Evolutionary conservation across 352 stramenopile genomes (phyloP).

Genomic region (Phytophthora chlamydospora): DNA sequence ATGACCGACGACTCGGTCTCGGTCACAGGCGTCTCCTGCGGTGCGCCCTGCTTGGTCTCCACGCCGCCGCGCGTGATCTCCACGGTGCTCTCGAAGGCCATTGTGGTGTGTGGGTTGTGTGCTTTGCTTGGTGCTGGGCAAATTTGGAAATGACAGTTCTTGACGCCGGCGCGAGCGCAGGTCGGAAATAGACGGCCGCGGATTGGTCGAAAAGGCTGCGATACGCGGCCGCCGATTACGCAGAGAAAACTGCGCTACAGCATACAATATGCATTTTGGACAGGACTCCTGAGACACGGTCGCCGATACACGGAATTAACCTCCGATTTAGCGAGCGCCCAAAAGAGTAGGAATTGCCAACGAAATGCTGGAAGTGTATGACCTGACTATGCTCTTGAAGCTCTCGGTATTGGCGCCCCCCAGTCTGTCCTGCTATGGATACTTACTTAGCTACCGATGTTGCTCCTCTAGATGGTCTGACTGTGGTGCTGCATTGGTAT

Average conservation of each 20-base stretch:
- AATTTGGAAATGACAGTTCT: slow-evolving; percentile 47
- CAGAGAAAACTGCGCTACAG: neutral
- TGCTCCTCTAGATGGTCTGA: too few species aligned
- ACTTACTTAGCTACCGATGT: too few species aligned
- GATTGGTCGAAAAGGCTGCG: slow-evolving; percentile 6
- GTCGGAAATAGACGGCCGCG: too few species aligned
- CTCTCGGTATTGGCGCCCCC: too few species aligned
- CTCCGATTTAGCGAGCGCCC: neutral
- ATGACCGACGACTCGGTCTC: slow-evolving; percentile 28
- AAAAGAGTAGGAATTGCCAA: too few species aligned
- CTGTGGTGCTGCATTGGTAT: too few species aligned
- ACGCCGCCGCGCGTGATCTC: slow-evolving; percentile 51
- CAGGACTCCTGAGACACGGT: slow-evolving; percentile 24
- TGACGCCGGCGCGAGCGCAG: slow-evolving; percentile 4
- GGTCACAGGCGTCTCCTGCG: slow-evolving; percentile 44
- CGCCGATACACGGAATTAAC: neutral
- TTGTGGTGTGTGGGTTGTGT: slow-evolving; percentile 17
- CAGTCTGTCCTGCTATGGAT: too few species aligned
- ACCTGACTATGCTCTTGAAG: too few species aligned
- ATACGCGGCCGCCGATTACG: slow-evolving; percentile 24
- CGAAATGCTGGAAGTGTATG: too few species aligned
- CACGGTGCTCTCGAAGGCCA: slow-evolving; percentile 60
- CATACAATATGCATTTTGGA: slow-evolving; percentile 5
- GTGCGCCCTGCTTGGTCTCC: slow-evolving; percentile 44
- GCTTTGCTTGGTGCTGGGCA: slow-evolving; percentile 18